Evolutionary conservation across 1,284 basidiomycete species (phyloP).

Genomic region (Boletellus deceptivus): DNA sequence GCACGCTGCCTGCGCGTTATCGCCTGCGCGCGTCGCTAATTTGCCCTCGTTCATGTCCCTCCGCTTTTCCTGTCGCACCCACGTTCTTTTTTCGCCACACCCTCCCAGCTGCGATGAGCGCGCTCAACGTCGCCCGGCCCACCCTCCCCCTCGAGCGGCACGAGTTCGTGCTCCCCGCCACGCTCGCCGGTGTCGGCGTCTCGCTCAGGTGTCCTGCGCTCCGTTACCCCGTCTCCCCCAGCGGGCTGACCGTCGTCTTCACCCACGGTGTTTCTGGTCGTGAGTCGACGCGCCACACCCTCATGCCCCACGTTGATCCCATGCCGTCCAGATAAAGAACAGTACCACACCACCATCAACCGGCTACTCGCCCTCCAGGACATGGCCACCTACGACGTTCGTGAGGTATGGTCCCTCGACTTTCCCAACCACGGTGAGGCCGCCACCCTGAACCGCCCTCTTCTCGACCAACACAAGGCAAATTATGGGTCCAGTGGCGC

Average conservation of each 20-base stretch:
- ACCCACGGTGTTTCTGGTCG: conserved; percentile 30
- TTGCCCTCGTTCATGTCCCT: too few relatives aligned
- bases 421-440: conserved; percentile 53
- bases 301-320: too few relatives aligned
- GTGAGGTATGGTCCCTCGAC: conserved; percentile 55
- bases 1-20: not conserved
- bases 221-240: conserved; percentile 27
- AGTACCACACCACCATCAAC: conserved; percentile 48
- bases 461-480: conserved; percentile 35
- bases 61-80: too few relatives aligned
- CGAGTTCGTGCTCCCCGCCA: conserved; percentile 14
- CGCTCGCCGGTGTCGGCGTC: conserved; percentile 11
- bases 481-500: conserved; percentile 5
- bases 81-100: too few relatives aligned
- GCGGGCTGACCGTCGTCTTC: conserved; percentile 26
- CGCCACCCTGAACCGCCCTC: conserved; percentile 42
- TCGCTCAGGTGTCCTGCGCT: conserved; percentile 24
- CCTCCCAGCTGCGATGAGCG: conserved; percentile 5
- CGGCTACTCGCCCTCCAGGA: conserved; percentile 36
- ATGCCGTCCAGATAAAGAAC: conserved; percentile 46
- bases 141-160: conserved; percentile 21
- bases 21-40: too few relatives aligned
- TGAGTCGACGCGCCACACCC: conserved; percentile 10
- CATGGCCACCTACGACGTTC: conserved; percentile 33
- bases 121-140: not conserved